phyloP scores from a whole-genome alignment of 225 moss, liverwort and hornwort species.

The Bryoerythrophyllum caledonicum region DNA sequence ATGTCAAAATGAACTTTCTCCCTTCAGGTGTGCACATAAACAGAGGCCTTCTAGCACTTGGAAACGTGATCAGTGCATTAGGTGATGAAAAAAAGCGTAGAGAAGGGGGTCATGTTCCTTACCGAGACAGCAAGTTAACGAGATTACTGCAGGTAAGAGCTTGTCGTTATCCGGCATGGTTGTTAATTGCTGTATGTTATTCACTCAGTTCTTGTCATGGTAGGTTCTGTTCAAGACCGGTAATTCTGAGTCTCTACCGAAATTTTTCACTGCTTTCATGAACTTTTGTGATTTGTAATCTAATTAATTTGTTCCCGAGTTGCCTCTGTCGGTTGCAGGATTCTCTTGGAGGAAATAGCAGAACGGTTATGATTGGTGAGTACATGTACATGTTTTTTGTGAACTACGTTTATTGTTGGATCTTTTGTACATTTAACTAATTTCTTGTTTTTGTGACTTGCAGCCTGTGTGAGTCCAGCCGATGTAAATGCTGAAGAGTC shows the following conservation, averaged over 20 bases:
- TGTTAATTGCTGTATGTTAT: conserved; percentile 10
- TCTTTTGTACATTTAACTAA: conserved; percentile 4
- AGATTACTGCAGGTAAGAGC: conserved; percentile 71
- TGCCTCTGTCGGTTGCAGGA: conserved; percentile 59
- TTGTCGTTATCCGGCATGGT: background rate
- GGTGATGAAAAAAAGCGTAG: conserved; percentile 87
- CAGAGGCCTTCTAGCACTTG: conserved; percentile 78
- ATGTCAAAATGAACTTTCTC: background rate
- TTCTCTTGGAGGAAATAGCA: conserved; percentile 89
- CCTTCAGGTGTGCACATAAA: conserved; percentile 93
- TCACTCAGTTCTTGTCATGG: background rate
- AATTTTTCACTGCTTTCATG: background rate
- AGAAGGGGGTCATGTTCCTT: conserved; percentile 92
- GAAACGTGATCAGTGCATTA: conserved; percentile 86
- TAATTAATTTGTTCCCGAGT: background rate
- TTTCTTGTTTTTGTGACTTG: conserved; percentile 13
- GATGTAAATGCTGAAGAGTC: conserved; percentile 88
- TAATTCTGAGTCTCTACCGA: background rate
- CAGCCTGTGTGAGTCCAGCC: conserved; percentile 92
- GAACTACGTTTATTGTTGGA: background rate
- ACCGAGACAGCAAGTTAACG: conserved; percentile 88
- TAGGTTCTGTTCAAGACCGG: conserved; percentile 9
- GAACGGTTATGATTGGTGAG: conserved; percentile 90
- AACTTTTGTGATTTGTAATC: background rate
- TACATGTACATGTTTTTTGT: background rate